These are phyloP conservation scores for Citrus sinensis DNA, from an alignment of 345 rosid genomes.

Conservation along the genomic window DVS_A1.0 CM039164.1:26120001-26120500, in stretches of 20 bases:
- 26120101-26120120: conserved; percentile 81
- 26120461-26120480: no score
- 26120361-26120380: not conserved
- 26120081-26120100: conserved; percentile 90
- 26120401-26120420: no score
- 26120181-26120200: conserved; percentile 96
- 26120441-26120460: no score
- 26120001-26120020: conserved; percentile 15
- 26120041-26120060: conserved; percentile 64
- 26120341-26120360: conserved; percentile 69
- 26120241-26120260: not conserved
- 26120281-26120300: conserved; percentile 50
- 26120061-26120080: conserved; percentile 74
- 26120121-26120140: conserved; percentile 69
- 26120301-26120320: conserved; percentile 84
- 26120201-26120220: not conserved
- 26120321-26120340: conserved; percentile 70
- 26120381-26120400: not conserved
- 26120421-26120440: no score
- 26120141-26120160: conserved; percentile 79
- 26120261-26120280: not conserved
- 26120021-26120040: conserved; percentile 62
- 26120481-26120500: accelerated
- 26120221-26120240: not conserved
- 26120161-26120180: conserved; percentile 69